phyloP scores from a whole-genome alignment of 768 basidiomycete species.

The Macrocybe gigantea region DNA sequence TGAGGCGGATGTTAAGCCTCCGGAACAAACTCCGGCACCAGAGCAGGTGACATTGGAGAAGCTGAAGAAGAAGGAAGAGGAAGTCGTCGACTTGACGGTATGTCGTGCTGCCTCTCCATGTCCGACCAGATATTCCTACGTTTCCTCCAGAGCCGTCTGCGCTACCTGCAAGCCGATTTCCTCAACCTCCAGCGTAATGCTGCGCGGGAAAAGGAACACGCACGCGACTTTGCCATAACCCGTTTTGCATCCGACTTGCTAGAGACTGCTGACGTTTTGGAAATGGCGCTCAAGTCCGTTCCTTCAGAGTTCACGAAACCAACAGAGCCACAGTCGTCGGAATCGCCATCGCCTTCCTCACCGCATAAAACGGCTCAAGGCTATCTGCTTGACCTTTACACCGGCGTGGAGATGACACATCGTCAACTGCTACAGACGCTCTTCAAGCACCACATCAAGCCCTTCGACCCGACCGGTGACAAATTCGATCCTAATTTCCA shows the following conservation, averaged over 20 bases:
- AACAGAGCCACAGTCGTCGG: conserved; percentile 19
- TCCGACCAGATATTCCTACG: background rate
- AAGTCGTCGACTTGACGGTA: conserved; percentile 82
- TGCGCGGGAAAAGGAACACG: conserved; percentile 86
- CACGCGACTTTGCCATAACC: conserved; percentile 89
- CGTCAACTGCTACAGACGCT: conserved; percentile 85
- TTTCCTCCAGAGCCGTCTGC: conserved; percentile 66
- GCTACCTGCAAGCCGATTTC: conserved; percentile 93
- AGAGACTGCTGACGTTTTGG: conserved; percentile 86
- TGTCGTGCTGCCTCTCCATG: conserved; percentile 18
- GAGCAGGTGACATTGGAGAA: conserved; percentile 30
- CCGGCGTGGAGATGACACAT: conserved; percentile 90
- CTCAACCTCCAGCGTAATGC: conserved; percentile 91
- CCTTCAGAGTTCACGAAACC: conserved; percentile 41
- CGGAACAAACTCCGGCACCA: conserved; percentile 15
- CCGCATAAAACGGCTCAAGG: conserved; percentile 49
- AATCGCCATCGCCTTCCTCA: conserved; percentile 23
- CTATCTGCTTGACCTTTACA: conserved; percentile 67
- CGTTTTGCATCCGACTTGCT: conserved; percentile 88
- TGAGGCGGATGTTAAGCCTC: conserved; percentile 1
- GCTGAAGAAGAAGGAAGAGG: conserved; percentile 76
- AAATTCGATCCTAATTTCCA: conserved; percentile 93
- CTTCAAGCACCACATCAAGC: conserved; percentile 86
- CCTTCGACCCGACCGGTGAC: conserved; percentile 90
- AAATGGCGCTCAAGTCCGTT: conserved; percentile 77